These are phyloP conservation scores for Otatea glauca DNA, from an alignment of 176 grass and related monocot species.

Conservation along the genomic window DNA sequence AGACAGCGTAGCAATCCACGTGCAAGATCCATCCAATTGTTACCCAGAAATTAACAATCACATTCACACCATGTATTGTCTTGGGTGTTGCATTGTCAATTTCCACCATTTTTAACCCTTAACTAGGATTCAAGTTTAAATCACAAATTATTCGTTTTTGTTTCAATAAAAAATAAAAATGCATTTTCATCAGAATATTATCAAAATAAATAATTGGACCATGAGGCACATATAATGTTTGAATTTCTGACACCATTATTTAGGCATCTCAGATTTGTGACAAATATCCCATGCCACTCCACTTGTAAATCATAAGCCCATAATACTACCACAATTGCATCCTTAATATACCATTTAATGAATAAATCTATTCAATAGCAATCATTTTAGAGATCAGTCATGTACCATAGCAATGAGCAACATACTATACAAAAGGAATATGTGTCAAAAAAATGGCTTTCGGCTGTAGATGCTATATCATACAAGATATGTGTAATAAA, in stretches of 20 bases:
- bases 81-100: neutral
- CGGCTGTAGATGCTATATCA: too few species aligned
- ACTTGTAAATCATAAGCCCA: neutral
- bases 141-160: neutral
- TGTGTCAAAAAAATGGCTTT: too few species aligned
- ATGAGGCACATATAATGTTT: neutral
- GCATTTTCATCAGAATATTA: neutral
- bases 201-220: neutral
- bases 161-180: neutral
- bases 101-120: neutral
- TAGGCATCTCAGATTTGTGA: neutral
- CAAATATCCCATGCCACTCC: neutral
- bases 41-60: neutral
- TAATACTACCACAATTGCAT: neutral
- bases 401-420: neutral
- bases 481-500: slow-evolving; percentile 1
- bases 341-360: neutral
- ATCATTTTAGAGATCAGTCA: neutral
- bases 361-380: neutral
- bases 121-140: slow-evolving; percentile 5
- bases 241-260: neutral
- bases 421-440: neutral
- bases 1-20: neutral
- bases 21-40: neutral
- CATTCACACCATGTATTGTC: neutral